phyloP scores from a whole-genome alignment of 441 rosid genomes.

The Hura crepitans region DNA sequence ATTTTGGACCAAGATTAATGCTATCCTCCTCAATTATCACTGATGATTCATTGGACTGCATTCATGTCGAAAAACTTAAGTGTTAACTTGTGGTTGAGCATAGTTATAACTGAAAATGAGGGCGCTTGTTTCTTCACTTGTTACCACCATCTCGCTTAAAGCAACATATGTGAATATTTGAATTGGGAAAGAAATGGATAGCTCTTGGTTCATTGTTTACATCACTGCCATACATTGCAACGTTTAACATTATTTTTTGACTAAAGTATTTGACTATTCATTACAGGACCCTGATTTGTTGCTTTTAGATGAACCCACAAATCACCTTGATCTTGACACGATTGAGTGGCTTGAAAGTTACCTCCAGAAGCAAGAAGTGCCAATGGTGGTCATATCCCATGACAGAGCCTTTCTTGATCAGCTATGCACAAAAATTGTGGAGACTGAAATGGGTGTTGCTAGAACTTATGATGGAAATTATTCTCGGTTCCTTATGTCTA shows the following conservation, averaged over 20 bases:
- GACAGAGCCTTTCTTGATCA: constrained; percentile 96
- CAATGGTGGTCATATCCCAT: constrained; percentile 92
- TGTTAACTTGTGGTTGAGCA: background rate
- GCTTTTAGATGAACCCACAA: constrained; percentile 91
- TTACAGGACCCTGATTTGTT: constrained; percentile 85
- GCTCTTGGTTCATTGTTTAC: constrained; percentile 5
- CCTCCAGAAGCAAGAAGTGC: constrained; percentile 81
- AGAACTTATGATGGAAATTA: constrained; percentile 79
- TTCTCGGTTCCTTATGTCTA: constrained; percentile 69
- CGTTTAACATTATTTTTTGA: constrained; percentile 9
- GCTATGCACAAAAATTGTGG: constrained; percentile 89
- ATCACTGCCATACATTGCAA: background rate
- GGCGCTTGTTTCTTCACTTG: background rate
- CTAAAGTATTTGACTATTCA: background rate
- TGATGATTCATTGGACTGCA: background rate
- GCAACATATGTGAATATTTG: constrained; percentile 1
- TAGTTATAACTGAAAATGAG: constrained; percentile 1
- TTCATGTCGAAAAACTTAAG: constrained; percentile 9
- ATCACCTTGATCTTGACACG: constrained; percentile 92
- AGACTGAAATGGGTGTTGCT: constrained; percentile 91
- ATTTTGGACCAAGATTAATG: background rate
- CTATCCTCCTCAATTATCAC: background rate
- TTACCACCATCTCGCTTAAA: background rate
- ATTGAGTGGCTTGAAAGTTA: constrained; percentile 98
- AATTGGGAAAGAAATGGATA: background rate